Evolutionary conservation across 2,329 filamentous ascomycete species (phyloP), one percentile per base, ranked within the genome.

Genomic region (Apiospora rasikravindrae): DNA sequence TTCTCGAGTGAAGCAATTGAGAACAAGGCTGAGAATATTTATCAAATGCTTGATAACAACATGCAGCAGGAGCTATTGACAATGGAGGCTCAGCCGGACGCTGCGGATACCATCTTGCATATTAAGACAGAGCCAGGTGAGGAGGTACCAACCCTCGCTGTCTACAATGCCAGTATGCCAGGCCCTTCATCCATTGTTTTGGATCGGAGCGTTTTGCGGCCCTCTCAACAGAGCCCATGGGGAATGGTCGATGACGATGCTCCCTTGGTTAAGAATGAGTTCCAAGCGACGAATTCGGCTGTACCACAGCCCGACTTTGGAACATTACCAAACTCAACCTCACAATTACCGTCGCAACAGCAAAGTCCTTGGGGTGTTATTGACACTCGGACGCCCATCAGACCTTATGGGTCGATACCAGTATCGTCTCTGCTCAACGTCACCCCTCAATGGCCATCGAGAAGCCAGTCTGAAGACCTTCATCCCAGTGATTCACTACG

Each of bases 181-280:
- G 33, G 13, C 57, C 19, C 33, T n/a, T 11, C 57, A 14, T 22
- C 11, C 13, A 14, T 13, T 61, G 33, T n/a, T 13, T 14, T 64
- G 19, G 22, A 64, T 13, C 33, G 40, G 33, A 64, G 57, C 57
- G 33, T 13, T 11, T 6, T n/a, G 26, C 42, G 40, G 1, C 67
- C 67, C 16, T 68, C 67, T 49, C 67, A 49, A 26, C 67, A 68
- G 24, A 68, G 67, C n/a, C 45, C 40, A 22, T 68, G 67, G 67
- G 45, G 67, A n/a, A 68, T 4, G 14, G 33, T 19, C 19, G n/a
- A n/a, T 22, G 33, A 33, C 22, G 57, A 64, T 7, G 33, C 22
- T n/a, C 22, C 24, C 19, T 40, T 64, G 57, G 19, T 64, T n/a
- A 64, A 64, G 33, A 40, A 64, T 19, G 57, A 40, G 33, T n/a